Percentiles rank a stretch among this genome's conserved stretches.
phyloP scores from a whole-genome alignment of 345 rosid species.

The Hibiscus syriacus region DNA sequence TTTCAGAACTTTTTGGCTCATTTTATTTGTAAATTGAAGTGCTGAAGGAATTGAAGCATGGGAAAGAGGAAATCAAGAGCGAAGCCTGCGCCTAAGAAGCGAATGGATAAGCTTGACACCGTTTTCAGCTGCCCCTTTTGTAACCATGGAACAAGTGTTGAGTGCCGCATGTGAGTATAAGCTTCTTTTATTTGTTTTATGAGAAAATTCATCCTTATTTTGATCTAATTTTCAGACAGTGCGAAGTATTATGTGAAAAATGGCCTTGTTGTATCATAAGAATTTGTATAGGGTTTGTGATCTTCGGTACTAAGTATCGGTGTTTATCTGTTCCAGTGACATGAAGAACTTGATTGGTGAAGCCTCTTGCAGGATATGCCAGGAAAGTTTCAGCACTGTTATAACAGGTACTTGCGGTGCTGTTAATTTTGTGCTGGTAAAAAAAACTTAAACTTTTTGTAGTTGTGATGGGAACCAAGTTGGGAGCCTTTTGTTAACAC shows the following conservation, averaged over 20 bases:
- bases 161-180: constrained; percentile 60
- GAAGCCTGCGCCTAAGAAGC: constrained; percentile 88
- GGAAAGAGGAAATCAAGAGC: constrained; percentile 98
- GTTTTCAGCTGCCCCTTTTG: constrained; percentile 93
- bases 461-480: not conserved
- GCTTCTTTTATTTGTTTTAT: not conserved
- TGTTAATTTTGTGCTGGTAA: not conserved
- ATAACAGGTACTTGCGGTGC: constrained; percentile 51
- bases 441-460: not conserved
- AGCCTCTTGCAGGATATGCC: constrained; percentile 78
- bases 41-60: constrained; percentile 33
- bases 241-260: not conserved
- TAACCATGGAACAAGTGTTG: constrained; percentile 92
- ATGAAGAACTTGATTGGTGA: constrained; percentile 82
- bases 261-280: not conserved
- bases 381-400: constrained; percentile 76
- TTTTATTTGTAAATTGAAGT: not conserved
- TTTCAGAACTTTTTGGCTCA: not conserved
- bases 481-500: no score
- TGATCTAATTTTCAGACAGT: not conserved
- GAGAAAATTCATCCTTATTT: no score
- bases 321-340: constrained; percentile 40
- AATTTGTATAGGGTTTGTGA: not conserved
- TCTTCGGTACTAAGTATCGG: not conserved
- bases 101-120: constrained; percentile 94